Conservation (phyloP, 352 stramenopile species). For the Pythium diclinum region DNA sequence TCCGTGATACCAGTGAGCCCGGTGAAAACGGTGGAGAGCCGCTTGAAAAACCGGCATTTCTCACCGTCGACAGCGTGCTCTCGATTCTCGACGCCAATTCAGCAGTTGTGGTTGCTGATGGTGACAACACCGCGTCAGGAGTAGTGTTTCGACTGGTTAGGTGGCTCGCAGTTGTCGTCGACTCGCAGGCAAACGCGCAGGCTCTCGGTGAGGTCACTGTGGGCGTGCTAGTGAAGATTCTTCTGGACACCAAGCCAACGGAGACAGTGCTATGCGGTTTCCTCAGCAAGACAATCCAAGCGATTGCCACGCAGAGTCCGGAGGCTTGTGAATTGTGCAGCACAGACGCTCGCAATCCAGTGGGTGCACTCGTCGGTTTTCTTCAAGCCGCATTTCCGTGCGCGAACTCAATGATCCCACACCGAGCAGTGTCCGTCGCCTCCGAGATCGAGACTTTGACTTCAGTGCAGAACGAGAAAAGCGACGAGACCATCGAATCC, state of each 20-base stretch:
- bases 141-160: constrained; percentile 48
- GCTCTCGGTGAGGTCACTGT: constrained; percentile 38
- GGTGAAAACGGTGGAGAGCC: not conserved
- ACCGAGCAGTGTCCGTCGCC: constrained; percentile 12
- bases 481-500: constrained; percentile 8
- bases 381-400: constrained; percentile 22
- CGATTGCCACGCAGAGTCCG: constrained; percentile 34
- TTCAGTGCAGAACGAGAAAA: not conserved
- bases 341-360: constrained; percentile 30
- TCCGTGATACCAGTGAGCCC: not conserved
- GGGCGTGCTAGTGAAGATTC: constrained; percentile 35
- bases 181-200: constrained; percentile 36
- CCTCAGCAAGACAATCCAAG: constrained; percentile 40
- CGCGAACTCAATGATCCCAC: constrained; percentile 1
- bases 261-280: constrained; percentile 43
- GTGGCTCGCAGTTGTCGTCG: constrained; percentile 47
- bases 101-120: not conserved
- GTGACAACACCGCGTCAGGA: constrained; percentile 4
- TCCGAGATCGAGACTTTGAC: constrained; percentile 10
- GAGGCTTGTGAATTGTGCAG: constrained; percentile 42
- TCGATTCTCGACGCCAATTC: constrained; percentile 34
- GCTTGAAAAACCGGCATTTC: constrained; percentile 29
- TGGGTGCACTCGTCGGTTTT: constrained; percentile 32
- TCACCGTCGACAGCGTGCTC: constrained; percentile 36
- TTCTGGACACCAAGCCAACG: constrained; percentile 23